phyloP scores from a whole-genome alignment of 2,329 filamentous ascomycete genomes.

The Dactylella cylindrospora region DNA sequence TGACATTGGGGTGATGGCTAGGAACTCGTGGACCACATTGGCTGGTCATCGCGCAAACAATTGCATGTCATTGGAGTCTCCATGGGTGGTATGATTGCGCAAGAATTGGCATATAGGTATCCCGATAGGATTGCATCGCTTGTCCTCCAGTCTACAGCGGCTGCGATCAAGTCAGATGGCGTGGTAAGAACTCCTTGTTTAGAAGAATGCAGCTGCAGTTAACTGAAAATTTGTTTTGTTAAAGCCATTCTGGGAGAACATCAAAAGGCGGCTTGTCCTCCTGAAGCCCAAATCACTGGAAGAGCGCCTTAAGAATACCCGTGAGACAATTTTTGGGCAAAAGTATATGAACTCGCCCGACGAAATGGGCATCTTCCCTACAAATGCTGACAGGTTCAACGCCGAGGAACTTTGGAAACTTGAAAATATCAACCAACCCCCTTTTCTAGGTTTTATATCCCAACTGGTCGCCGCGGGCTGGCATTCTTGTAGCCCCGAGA shows the following conservation, averaged over 20 bases:
- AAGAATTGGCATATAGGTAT: conserved; percentile 68
- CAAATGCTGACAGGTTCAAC: conserved; percentile 78
- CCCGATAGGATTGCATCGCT: conserved; percentile 61
- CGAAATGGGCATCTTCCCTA: conserved; percentile 64
- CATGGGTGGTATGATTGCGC: conserved; percentile 89
- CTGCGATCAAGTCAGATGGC: conserved; percentile 49
- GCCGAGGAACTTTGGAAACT: conserved; percentile 77
- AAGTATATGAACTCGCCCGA: conserved; percentile 67
- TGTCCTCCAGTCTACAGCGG: conserved; percentile 64
- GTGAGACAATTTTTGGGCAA: conserved; percentile 66
- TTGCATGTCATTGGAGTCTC: conserved; percentile 75
- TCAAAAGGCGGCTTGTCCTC: conserved; percentile 61
- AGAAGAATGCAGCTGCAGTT: no score
- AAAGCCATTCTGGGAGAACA: conserved; percentile 63
- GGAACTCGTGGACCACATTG: conserved; percentile 49
- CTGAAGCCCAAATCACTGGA: conserved; percentile 72
- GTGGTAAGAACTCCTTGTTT: no score
- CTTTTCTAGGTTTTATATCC: conserved; percentile 68
- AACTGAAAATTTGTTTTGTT: neutral
- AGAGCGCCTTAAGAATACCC: conserved; percentile 65
- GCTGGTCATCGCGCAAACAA: conserved; percentile 55
- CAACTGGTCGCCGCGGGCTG: conserved; percentile 78
- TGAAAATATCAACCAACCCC: conserved; percentile 62
- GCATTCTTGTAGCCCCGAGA: conserved; percentile 71
- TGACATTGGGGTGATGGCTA: conserved; percentile 70